These are phyloP conservation scores for Pleurotus citrinopileatus DNA, from an alignment of 768 basidiomycete species.

Conservation along the genomic window DNA sequence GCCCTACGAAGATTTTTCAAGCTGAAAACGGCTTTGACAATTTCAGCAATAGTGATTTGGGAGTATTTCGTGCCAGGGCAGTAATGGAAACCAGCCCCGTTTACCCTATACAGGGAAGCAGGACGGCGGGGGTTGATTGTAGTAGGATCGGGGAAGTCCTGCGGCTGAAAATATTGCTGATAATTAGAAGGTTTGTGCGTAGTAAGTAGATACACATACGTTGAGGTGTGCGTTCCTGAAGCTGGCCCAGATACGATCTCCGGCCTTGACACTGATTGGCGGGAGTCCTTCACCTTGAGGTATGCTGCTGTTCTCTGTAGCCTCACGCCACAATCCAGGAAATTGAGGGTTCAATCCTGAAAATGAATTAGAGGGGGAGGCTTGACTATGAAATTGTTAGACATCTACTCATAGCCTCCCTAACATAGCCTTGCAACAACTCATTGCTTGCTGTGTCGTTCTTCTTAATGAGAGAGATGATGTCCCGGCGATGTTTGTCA, in stretches of 20 bases:
- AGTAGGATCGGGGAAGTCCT: conserved; percentile 39
- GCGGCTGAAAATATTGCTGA: conserved; percentile 26
- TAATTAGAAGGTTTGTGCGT: not conserved
- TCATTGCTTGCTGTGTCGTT: conserved; percentile 19
- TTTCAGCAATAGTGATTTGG: conserved; percentile 38
- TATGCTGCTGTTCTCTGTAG: conserved; percentile 20
- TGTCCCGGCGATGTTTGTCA: conserved; percentile 23
- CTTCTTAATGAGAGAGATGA: conserved; percentile 11
- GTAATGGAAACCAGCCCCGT: conserved; percentile 38
- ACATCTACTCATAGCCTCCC: conserved; percentile 28
- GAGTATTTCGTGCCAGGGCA: conserved; percentile 35
- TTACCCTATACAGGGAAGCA: conserved; percentile 22
- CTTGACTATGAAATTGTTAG: not conserved
- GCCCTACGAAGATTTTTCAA: conserved; percentile 44
- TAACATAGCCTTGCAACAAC: conserved; percentile 27
- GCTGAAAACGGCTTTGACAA: conserved; percentile 42
- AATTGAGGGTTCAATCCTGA: conserved; percentile 6
- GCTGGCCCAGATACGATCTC: conserved; percentile 30
- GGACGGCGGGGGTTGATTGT: conserved; percentile 37
- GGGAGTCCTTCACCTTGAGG: conserved; percentile 23
- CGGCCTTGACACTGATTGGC: conserved; percentile 24
- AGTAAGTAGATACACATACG: conserved; percentile 9
- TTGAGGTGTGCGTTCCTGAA: conserved; percentile 33
- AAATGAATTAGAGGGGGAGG: not conserved
- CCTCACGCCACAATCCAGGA: conserved; percentile 21